Base-by-base conservation (phyloP, 2,329 filamentous ascomycete species). In the Fusarium avenaceum region DNA sequence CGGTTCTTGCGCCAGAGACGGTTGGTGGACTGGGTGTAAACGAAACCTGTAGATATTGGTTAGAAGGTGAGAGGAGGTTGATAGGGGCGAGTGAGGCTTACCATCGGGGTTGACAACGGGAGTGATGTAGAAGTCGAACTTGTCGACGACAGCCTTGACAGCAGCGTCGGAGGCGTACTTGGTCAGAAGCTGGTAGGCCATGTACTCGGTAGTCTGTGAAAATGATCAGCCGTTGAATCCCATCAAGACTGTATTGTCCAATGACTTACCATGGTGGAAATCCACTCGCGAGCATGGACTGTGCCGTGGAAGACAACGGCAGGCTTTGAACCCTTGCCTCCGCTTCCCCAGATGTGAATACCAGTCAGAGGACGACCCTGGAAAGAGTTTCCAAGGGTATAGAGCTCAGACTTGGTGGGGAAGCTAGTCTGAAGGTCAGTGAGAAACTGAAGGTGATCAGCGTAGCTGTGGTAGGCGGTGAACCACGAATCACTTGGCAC, bases 111-210 rank as follows among this genome's bases (percentile, higher is more conserved):
- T 89, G 28, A 88, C 86, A 30, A 89, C 76, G 4, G 88, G 87
- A 63, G 89, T 83, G 71, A 91, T 84, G 77, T 89, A 90, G 69
- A 89, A 90, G 79, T 92, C 89, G 74, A 88, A 90, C 62, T 83
- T 85, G 77, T 90, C 83, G 45, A 90, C 80, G 53, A 86, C 82
- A 1, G 76, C 65, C 55, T 68, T 68, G 35, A 68, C 60, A 39
- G 65, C 60, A 0, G 65, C 43, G 51, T 68, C 65, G 10, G 54
- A 38, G 38, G 30, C 33, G 43, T 68, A 68, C 50, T 68, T 68
- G 50, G 65, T 68, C 50, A 68, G 26, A 7, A 68, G 47, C 55
- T 68, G 65, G 47, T 68, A 69, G 3, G 65, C 54, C 54, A 68
- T 50, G 24, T 68, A 69, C 51, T 68, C 59, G 5, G 60, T 14